These are phyloP conservation scores for Drechmeria coniospora DNA, from an alignment of 2,329 filamentous ascomycete genomes.

Conservation along the genomic window DNA sequence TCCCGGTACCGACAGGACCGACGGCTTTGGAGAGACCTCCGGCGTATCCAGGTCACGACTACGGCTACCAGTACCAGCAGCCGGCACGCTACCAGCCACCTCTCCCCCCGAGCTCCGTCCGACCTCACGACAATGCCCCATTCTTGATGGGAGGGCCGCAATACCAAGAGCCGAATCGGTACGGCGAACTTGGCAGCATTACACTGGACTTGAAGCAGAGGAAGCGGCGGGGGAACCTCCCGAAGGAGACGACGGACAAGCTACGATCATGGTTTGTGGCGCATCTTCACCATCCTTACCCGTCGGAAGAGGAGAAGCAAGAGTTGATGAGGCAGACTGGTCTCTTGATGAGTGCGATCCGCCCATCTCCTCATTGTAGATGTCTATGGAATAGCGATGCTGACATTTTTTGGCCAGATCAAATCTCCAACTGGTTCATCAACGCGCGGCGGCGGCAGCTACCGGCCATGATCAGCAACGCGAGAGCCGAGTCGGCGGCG, in stretches of 20 bases:
- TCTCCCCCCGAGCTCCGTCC: conserved; percentile 26
- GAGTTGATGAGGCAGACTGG: conserved; percentile 62
- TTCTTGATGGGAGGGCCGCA: conserved; percentile 24
- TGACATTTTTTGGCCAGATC: conserved; percentile 26
- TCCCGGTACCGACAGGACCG: conserved; percentile 8
- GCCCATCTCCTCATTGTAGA: conserved; percentile 13
- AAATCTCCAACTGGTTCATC: conserved; percentile 72
- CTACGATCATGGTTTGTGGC: conserved; percentile 64
- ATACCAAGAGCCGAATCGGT: conserved; percentile 27
- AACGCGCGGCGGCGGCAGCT: conserved; percentile 56
- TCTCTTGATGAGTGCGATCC: conserved; percentile 64
- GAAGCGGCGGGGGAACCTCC: conserved; percentile 67
- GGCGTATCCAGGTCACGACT: conserved; percentile 18
- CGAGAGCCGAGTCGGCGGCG: conserved; percentile 33
- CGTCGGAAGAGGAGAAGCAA: conserved; percentile 77
- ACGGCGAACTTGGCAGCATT: conserved; percentile 24
- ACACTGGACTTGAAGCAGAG: conserved; percentile 34
- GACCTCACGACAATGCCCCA: conserved; percentile 26
- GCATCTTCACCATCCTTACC: conserved; percentile 72
- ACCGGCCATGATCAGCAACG: conserved; percentile 42
- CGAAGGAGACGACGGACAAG: conserved; percentile 78
- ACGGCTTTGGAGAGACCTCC: conserved; percentile 16
- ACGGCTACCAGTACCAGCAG: conserved; percentile 26
- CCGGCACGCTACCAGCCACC: conserved; percentile 29
- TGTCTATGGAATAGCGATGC: not conserved